Evolutionary conservation across 1,284 basidiomycete species (phyloP), one percentile per base, ranked within the genome.

Genomic region (Amylostereum areolatum): DNA sequence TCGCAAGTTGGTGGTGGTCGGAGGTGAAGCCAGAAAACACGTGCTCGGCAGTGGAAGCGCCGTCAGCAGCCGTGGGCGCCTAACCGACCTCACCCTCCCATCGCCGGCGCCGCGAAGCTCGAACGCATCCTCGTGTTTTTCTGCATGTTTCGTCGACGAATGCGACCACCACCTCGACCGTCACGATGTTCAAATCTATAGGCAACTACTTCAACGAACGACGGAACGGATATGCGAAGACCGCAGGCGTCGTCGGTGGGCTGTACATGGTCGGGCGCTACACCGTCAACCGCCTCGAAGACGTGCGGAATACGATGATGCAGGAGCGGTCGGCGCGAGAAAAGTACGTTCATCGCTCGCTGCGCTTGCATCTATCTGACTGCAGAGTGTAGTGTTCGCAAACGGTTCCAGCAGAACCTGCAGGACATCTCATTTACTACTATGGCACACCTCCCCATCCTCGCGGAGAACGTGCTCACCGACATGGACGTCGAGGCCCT

Each of bases 401-500:
- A 83, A 44, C 74, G 93, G 37, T 96, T 94, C 64, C 72, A 80
- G 39, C 83, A 91, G 59, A 92, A 88, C 46, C 86, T 90, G 57
- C 83, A 92, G 54, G 88, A 95, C 62, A 79, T 83, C 43, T 81
- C 82, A 9, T 96, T 85, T 62, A 94, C 89, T 1, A 73, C 91
- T 36, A 81, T 91, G 62, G 84, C 89, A 0, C 77, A 93, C 32
- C 69, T 95, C 7, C 88, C 90, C 0, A 86, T 87, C 0, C 75
- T 96, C 8, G 80, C 83, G 2, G 72, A 80, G 12, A 83, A 89
- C 57, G 76, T 96, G 10, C 69, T 91, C 12, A 68, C 75, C 29
- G 81, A 81, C 43, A 87, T 94, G 81, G 83, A 96, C 59, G 88
- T 96, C 24, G 93, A 96, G 58, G 70, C 72, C 1, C 69, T 93